phyloP scores from a whole-genome alignment of 108 stramenopile species.

The Seminavis robusta region DNA sequence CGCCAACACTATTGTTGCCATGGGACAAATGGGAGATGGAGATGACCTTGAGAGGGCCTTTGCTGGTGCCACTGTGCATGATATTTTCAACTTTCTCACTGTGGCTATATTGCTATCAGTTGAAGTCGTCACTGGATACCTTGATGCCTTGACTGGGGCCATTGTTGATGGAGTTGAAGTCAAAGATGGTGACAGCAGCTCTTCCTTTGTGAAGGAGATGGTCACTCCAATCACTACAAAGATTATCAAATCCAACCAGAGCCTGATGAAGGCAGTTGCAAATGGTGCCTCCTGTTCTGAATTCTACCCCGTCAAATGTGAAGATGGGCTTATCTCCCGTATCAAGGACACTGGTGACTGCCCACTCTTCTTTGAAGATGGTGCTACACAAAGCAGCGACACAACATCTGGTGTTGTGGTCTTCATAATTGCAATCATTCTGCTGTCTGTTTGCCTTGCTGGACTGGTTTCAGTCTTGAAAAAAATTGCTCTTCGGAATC shows the following conservation, averaged over 20 bases:
- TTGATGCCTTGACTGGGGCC: conserved; percentile 54
- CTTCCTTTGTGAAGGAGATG: conserved; percentile 52
- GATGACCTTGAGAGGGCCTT: conserved; percentile 61
- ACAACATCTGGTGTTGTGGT: conserved; percentile 41
- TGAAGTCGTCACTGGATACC: conserved; percentile 57
- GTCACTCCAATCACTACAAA: conserved; percentile 36
- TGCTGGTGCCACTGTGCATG: conserved; percentile 72
- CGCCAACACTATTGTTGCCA: conserved; percentile 53
- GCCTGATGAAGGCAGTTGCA: conserved; percentile 49
- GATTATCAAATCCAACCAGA: conserved; percentile 49
- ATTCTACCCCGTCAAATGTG: conserved; percentile 29
- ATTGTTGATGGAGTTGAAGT: conserved; percentile 66
- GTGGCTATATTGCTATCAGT: conserved; percentile 76
- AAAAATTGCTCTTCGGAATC: conserved; percentile 49
- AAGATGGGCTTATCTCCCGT: conserved; percentile 32
- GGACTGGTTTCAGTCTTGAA: conserved; percentile 60
- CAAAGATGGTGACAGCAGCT: conserved; percentile 47
- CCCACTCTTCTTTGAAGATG: conserved; percentile 53
- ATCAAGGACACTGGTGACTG: conserved; percentile 31
- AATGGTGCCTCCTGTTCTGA: conserved; percentile 16
- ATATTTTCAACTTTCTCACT: conserved; percentile 76
- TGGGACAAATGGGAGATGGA: conserved; percentile 60
- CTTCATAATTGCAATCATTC: conserved; percentile 41
- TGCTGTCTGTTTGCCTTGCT: conserved; percentile 46
- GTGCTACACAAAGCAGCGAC: conserved; percentile 43